Base-by-base conservation (phyloP, 1,284 basidiomycete genomes). In the Ceratobasidium sp. region DNA sequence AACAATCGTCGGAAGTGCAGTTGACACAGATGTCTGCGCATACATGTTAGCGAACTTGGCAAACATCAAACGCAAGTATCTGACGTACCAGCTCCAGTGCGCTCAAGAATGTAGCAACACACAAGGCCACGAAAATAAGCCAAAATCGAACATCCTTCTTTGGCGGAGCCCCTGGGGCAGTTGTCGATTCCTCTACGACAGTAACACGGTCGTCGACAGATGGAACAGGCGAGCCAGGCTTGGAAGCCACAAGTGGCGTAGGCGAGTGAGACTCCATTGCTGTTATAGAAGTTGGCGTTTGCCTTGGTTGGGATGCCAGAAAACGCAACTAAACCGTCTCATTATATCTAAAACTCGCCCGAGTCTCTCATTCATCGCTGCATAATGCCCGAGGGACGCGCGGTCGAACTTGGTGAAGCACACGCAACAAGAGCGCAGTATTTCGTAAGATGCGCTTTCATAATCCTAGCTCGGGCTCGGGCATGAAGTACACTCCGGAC, bases 1-100 rank as follows among this genome's bases (percentile, higher is more conserved):
- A 9, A 80, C 76, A 62, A 82, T 83, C 0, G 79, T 81, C 0
- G 82, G 82, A 2, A 81, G 77, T 0, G 82, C 81, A 0, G 80
- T 81, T 1, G 80, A 79, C 26, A 83, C 78, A 26, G 78, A 77
- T 0, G 80, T 80, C 81, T 82, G 64, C 8, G 28, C 41, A 35
- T 49, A 43, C 26, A 47, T 32, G 32, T 41, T 13, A 61, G 49
- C 30, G 21, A 46, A 47, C 26, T 7, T 58, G 55, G n/a, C 26
- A n/a, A 21, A 30, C 11, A 8, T 26, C 2, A 6, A 14, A 14
- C 9, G 6, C 21, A 28, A 30, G 26, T 43, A 61, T 16, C 41
- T 13, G 43, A 71, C 77, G 54, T 59, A 78, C 78, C 57, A 82
- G 74, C 73, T 83, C 83, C 11, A 84, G 75, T 21, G 82, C 82